phyloP scores from a whole-genome alignment of 805 yeast species.

The Lipomyces orientalis region DNA sequence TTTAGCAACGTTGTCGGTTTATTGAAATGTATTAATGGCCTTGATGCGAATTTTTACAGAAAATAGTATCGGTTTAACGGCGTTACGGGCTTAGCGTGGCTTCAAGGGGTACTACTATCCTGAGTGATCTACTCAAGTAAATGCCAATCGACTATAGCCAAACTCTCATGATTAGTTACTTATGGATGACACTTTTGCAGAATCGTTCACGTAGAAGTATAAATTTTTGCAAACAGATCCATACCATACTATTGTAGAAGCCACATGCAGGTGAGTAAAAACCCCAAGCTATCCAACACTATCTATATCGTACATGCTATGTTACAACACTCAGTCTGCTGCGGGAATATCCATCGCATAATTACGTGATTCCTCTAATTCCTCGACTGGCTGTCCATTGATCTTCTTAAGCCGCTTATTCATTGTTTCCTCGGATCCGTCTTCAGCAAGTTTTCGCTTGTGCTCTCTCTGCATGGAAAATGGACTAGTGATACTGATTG shows the following conservation, averaged over 20 bases:
- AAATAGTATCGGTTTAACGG: too few relatives aligned
- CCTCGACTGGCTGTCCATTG: slow-evolving; percentile 18
- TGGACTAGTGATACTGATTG: slow-evolving; percentile 15
- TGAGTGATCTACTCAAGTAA: too few relatives aligned
- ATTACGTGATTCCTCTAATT: slow-evolving; percentile 22
- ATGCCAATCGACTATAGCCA: too few relatives aligned
- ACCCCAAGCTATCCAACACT: background rate
- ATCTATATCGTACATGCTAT: slow-evolving; percentile 1
- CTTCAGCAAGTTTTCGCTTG: slow-evolving; percentile 22
- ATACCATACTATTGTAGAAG: background rate
- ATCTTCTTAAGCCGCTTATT: slow-evolving; percentile 6
- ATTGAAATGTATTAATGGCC: too few relatives aligned
- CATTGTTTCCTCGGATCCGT: slow-evolving; percentile 19
- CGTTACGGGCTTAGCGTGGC: too few relatives aligned
- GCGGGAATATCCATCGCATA: slow-evolving; percentile 27
- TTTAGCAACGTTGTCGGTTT: too few relatives aligned
- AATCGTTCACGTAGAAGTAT: background rate
- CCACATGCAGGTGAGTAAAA: background rate
- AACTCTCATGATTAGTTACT: background rate
- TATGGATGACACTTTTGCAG: background rate
- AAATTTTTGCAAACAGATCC: background rate
- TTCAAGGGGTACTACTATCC: too few relatives aligned
- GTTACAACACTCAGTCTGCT: background rate
- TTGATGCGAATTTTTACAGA: too few relatives aligned
- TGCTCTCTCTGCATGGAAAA: slow-evolving; percentile 30